Base-by-base conservation (phyloP, 495 filamentous ascomycete species). In the Aspergillus diversus region DNA sequence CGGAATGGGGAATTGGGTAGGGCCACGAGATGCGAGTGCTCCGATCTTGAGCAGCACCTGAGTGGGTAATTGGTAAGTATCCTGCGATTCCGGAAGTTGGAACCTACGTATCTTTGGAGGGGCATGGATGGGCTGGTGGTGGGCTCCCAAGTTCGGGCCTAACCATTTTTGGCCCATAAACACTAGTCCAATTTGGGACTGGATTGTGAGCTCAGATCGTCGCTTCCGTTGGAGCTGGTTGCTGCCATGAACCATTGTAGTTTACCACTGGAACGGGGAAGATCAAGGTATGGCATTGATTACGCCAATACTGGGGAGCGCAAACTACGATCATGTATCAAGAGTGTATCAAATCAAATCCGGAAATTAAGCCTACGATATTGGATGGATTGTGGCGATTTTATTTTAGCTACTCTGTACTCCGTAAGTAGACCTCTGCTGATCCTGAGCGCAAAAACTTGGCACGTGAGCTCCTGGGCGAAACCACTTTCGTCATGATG, bases 401-500 rank as follows among this genome's bases (percentile, higher is more conserved):
- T 27, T 27, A 27, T 27, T 27, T 27, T 27, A 27, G 21, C 21
- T 27, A n/a, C n/a, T n/a, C n/a, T n/a, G n/a, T n/a, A n/a, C n/a
- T n/a, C n/a, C n/a, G n/a, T n/a, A n/a, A n/a, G n/a, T n/a, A 27
- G n/a, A 50, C 9, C 21, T 9, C 47, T 50, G 16, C 21, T 27
- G 21, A 27, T 27, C 21, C 21, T 27, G 16, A 21, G 47, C 27
- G 8, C 16, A 5, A 50, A 5, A 11, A 17, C 47, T 50, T 50
- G 47, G 21, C 47, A 50, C 55, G 37, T 47, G 37, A 42, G 1
- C n/a, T 0, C 11, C 9, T n/a, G 37, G 32, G 37, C 9, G 21
- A 57, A 57, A 47, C 55, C 55, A 46, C 37, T 57, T 57, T 57
- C 55, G 55, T 57, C 55, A 57, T 57, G 17, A 46, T 43, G 55